These are phyloP conservation scores for Periconia sp. DNA, from an alignment of 2,329 filamentous ascomycete species.

Conservation along the genomic window DNA sequence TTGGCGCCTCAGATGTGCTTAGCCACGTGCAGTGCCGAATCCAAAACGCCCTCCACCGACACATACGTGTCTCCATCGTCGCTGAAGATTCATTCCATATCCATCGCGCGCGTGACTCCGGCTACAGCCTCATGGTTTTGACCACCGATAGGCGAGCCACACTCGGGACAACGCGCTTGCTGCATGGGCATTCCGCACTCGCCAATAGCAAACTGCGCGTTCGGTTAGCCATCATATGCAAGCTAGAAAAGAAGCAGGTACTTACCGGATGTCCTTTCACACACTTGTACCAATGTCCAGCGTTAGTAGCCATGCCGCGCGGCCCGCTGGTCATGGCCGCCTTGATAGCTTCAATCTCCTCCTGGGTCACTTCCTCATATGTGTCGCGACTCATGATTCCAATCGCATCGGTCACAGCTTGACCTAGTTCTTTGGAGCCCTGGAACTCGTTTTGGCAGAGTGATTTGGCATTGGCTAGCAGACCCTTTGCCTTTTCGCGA, in stretches of 20 bases:
- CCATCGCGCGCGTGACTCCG: too few relatives aligned
- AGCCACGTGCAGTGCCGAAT: too few relatives aligned
- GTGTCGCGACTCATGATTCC: slow-evolving; percentile 32
- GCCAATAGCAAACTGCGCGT: slow-evolving; percentile 56
- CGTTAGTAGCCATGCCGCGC: slow-evolving; percentile 43
- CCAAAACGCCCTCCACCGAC: too few relatives aligned
- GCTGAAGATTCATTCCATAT: too few relatives aligned
- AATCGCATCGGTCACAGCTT: slow-evolving; percentile 28
- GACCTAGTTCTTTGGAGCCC: slow-evolving; percentile 21
- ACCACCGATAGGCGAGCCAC: slow-evolving; percentile 59
- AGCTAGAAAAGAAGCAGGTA: too few relatives aligned
- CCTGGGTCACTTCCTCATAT: slow-evolving; percentile 47
- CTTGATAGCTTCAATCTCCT: slow-evolving; percentile 46
- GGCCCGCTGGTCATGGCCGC: slow-evolving; percentile 51
- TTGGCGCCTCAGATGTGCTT: too few relatives aligned
- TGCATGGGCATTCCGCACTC: slow-evolving; percentile 68
- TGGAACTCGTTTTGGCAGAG: slow-evolving; percentile 40
- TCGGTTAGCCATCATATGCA: background rate
- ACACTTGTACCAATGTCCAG: slow-evolving; percentile 58
- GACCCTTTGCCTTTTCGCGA: slow-evolving; percentile 18
- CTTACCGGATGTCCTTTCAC: background rate
- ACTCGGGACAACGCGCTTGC: slow-evolving; percentile 61
- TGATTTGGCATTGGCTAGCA: slow-evolving; percentile 31
- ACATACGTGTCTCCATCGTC: too few relatives aligned
- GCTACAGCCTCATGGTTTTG: slow-evolving; percentile 49